phyloP scores from a whole-genome alignment of 768 basidiomycete species.

The Scleroderma bovista region DNA sequence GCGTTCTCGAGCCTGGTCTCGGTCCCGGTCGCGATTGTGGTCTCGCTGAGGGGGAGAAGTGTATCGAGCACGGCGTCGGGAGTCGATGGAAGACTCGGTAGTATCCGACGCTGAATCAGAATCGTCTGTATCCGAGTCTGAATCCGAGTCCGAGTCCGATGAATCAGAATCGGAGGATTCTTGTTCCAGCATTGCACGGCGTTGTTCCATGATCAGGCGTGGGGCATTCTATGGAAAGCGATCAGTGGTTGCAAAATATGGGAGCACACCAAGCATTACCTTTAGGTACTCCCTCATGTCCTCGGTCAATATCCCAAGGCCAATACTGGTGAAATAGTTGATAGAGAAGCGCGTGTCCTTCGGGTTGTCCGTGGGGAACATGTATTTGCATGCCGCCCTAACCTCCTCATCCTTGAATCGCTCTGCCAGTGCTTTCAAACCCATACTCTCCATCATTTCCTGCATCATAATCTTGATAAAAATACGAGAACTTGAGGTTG shows the following conservation, averaged over 20 bases:
- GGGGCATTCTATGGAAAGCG: conserved; percentile 69
- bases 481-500: conserved; percentile 92
- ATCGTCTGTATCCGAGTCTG: conserved; percentile 29
- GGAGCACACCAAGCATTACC: conserved; percentile 38
- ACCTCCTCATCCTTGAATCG: conserved; percentile 88
- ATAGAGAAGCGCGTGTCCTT: conserved; percentile 95
- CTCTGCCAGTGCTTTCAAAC: conserved; percentile 78
- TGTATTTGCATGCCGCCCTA: conserved; percentile 60
- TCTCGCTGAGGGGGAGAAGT: conserved; percentile 31
- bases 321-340: conserved; percentile 97
- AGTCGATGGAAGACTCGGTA: conserved; percentile 31
- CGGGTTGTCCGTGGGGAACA: conserved; percentile 96
- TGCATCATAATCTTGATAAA: conserved; percentile 96
- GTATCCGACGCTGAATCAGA: conserved; percentile 36
- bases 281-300: conserved; percentile 96
- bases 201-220: conserved; percentile 88
- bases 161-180: conserved; percentile 40
- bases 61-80: conserved; percentile 22
- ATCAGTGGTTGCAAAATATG: conserved; percentile 3
- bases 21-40: too few relatives aligned
- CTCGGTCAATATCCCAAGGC: conserved; percentile 85
- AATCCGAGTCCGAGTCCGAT: conserved; percentile 29
- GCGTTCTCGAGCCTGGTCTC: too few relatives aligned
- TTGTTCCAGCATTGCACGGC: conserved; percentile 79
- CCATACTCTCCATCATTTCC: conserved; percentile 94